These are phyloP conservation scores for Escallonia herrerae DNA, from an alignment of 129 eudicot genomes.

Conservation along the genomic window DNA sequence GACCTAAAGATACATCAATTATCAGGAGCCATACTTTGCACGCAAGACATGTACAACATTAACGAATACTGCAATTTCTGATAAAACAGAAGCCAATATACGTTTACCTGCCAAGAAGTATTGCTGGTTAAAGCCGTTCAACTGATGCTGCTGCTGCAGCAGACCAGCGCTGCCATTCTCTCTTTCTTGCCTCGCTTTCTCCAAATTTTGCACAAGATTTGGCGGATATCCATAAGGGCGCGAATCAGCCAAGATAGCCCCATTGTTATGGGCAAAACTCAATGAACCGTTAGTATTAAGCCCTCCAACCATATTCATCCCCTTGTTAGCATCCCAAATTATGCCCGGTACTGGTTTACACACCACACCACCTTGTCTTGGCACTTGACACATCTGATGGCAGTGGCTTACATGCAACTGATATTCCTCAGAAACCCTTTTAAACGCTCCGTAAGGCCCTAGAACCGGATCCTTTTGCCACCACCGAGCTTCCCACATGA, in stretches of 20 bases:
- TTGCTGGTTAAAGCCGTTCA: slow-evolving; percentile 38
- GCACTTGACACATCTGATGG: slow-evolving; percentile 27
- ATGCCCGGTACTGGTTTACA: slow-evolving; percentile 20
- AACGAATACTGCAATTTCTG: too few species aligned
- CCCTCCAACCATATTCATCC: slow-evolving; percentile 5
- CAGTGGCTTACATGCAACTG: slow-evolving; percentile 41
- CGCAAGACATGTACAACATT: too few species aligned
- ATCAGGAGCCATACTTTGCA: too few species aligned
- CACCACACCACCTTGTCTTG: slow-evolving; percentile 22
- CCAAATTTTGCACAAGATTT: slow-evolving; percentile 25
- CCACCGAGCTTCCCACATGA: slow-evolving; percentile 78
- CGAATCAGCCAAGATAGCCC: slow-evolving; percentile 25
- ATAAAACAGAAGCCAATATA: too few species aligned
- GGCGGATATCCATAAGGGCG: slow-evolving; percentile 34
- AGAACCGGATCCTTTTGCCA: slow-evolving; percentile 68
- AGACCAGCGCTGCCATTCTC: slow-evolving; percentile 37
- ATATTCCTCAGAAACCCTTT: slow-evolving; percentile 58
- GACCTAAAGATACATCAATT: too few species aligned
- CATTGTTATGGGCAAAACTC: slow-evolving; percentile 28
- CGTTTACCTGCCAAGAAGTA: slow-evolving; percentile 22
- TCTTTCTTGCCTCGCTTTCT: slow-evolving; percentile 36
- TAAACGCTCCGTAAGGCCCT: slow-evolving; percentile 73
- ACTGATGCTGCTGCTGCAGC: slow-evolving; percentile 47
- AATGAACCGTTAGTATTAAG: slow-evolving; percentile 13
- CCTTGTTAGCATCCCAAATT: slow-evolving; percentile 29